Base-by-base conservation (phyloP, 495 filamentous ascomycete genomes). In the Niebla homalea region DNA sequence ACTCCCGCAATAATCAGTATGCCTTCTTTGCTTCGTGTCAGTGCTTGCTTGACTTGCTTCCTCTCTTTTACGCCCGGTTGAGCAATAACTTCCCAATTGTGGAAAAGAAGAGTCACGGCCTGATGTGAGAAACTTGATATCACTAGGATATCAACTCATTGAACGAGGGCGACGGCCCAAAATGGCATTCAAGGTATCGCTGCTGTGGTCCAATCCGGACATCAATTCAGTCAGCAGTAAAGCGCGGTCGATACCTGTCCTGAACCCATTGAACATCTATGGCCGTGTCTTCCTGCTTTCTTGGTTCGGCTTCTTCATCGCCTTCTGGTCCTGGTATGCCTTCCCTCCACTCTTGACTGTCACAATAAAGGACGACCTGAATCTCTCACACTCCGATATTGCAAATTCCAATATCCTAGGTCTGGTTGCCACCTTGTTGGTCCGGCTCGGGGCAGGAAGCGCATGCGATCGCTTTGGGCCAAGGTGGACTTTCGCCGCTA, bases 351-450 rank as follows among this genome's bases (percentile, higher is more conserved):
- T 90, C 66, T 72, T 89, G 60, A 80, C 78, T 15, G 77, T 75
- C 45, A 85, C 85, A 3, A 89, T 92, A 66, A 81, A 80, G 62
- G 66, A 76, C 55, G 87, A 95, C 62, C 69, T 97, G 22, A 48
- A 78, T 20, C 80, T 95, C 57, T 78, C 75, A 14, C 71, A 79
- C 18, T 59, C 65, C 14, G 72, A 96, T 56, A 72, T 96, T 48
- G 79, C 84, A 50, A 96, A 93, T 65, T 94, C 88, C 15, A 96
- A 95, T 61, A 88, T 94, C 52, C 74, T 94, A 41, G 89, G 87
- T 2, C 70, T 96, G 12, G 66, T 74, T 23, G 88, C 87, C 46
- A 95, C 89, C 4, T 70, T 94, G 3, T 63, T 92, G 32, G 78
- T 95, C 16, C 82, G 89, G 49, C 69, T 94, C 18, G 61, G 85